A percentile compares a stretch with the other conserved stretches of the same genome.
phyloP scores from a whole-genome alignment of 2,329 filamentous ascomycete species.

The Fusarium sacchari region DNA sequence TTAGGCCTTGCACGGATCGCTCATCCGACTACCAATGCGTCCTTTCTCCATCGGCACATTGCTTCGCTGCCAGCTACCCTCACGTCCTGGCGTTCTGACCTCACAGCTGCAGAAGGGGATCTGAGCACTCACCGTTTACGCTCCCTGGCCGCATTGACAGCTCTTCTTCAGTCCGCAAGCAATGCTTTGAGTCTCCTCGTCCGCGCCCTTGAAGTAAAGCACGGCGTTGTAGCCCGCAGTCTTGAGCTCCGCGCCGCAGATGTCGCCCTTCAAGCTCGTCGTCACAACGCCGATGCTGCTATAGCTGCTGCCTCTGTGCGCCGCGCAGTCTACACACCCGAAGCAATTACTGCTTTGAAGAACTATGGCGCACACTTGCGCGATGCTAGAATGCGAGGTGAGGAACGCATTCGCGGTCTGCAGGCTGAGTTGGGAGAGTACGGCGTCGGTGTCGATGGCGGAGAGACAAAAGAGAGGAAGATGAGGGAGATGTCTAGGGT shows the following conservation, averaged over 20 bases:
- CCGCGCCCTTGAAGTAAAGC: constrained; percentile 64
- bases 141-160: constrained; percentile 50
- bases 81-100: constrained; percentile 48
- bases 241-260: constrained; percentile 62
- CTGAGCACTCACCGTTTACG: constrained; percentile 54
- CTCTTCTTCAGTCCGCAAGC: constrained; percentile 54
- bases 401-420: constrained; percentile 55
- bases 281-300: constrained; percentile 52
- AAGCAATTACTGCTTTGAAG: constrained; percentile 54
- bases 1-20: constrained; percentile 59
- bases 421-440: constrained; percentile 60
- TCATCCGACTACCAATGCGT: constrained; percentile 62
- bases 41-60: constrained; percentile 67
- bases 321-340: constrained; percentile 57
- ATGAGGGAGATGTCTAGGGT: constrained; percentile 65
- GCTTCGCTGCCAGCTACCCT: constrained; percentile 57
- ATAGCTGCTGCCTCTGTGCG: constrained; percentile 49
- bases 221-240: constrained; percentile 61
- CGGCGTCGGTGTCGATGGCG: constrained; percentile 54
- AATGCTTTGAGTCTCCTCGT: constrained; percentile 55
- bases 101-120: constrained; percentile 44
- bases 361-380: constrained; percentile 61
- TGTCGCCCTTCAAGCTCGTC: constrained; percentile 56
- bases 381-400: constrained; percentile 58
- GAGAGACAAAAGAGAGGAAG: constrained; percentile 56